Evolutionary conservation across 371 early-diverging fungal species (phyloP).

Genomic region (Dinochytrium kinnereticum): DNA sequence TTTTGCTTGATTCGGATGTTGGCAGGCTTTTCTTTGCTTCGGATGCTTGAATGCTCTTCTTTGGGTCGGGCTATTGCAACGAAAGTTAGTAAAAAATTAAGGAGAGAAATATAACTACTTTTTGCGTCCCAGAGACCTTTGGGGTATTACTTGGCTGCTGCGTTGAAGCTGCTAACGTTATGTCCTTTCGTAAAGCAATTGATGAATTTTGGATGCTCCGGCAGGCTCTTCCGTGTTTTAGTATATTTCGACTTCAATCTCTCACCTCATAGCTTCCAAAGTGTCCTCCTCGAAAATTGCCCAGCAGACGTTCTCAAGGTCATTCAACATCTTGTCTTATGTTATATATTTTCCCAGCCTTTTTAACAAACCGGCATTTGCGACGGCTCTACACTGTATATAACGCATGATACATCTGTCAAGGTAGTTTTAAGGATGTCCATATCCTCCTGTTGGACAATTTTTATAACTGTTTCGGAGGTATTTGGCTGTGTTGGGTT

Average conservation of each 20-base stretch:
- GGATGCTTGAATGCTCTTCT: background rate
- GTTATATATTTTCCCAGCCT: too few relatives aligned
- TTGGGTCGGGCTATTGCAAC: background rate
- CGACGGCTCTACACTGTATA: constrained; percentile 20
- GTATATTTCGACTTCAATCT: background rate
- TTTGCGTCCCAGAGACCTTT: too few relatives aligned
- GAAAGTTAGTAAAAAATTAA: too few relatives aligned
- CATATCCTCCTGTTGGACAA: constrained; percentile 22
- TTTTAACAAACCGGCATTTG: constrained; percentile 17
- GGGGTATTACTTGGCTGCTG: background rate
- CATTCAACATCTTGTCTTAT: too few relatives aligned
- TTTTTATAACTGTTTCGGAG: background rate
- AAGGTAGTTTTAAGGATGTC: background rate
- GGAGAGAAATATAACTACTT: too few relatives aligned
- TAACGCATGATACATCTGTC: background rate
- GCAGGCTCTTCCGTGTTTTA: background rate
- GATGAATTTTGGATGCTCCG: background rate
- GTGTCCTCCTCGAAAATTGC: constrained; percentile 5
- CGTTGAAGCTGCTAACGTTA: constrained; percentile 3
- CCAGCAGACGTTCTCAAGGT: constrained; percentile 17
- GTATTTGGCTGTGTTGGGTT: background rate
- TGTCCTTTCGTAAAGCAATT: constrained; percentile 7
- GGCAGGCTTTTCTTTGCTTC: background rate
- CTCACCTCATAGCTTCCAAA: constrained; percentile 9
- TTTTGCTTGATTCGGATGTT: background rate